Conservation (phyloP, 495 filamentous ascomycete species). For the Physcia stellaris region DNA sequence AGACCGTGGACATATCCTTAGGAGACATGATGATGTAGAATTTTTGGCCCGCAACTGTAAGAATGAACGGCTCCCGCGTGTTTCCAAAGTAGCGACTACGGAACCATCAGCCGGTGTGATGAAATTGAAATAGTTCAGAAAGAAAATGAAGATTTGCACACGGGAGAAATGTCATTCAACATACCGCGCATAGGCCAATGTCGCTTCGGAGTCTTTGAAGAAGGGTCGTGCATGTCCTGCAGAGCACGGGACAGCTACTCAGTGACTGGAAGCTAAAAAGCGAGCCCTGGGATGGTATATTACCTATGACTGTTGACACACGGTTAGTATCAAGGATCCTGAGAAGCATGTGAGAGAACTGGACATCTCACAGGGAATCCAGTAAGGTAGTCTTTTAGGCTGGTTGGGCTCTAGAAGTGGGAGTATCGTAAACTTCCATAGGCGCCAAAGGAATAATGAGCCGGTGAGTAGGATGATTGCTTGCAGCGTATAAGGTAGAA, state of each 20-base stretch:
- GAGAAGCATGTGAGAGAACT: too few species aligned
- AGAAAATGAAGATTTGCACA: neutral
- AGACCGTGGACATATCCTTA: conserved; percentile 5
- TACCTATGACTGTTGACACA: neutral
- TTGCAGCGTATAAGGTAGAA: too few species aligned
- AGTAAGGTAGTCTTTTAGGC: conserved; percentile 19
- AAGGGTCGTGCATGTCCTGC: conserved; percentile 7
- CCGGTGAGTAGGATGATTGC: neutral
- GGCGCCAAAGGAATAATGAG: conserved; percentile 10
- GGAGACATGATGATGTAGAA: conserved; percentile 8
- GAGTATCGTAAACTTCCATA: conserved; percentile 17
- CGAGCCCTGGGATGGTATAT: neutral
- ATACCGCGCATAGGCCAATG: conserved; percentile 5
- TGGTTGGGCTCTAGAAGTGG: conserved; percentile 15
- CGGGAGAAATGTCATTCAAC: neutral
- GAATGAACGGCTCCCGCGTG: conserved; percentile 5
- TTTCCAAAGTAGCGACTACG: conserved; percentile 5
- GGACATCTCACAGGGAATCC: conserved; percentile 17
- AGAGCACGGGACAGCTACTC: neutral
- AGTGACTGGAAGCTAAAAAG: neutral
- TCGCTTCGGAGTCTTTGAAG: conserved; percentile 7
- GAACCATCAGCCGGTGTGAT: too few species aligned
- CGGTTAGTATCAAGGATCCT: neutral
- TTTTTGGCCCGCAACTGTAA: conserved; percentile 4
- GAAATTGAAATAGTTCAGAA: neutral